Evolutionary conservation across 2,329 filamentous ascomycete species (phyloP), one percentile per base, ranked within the genome.

Genomic region (Alternaria angustiovoidea): DNA sequence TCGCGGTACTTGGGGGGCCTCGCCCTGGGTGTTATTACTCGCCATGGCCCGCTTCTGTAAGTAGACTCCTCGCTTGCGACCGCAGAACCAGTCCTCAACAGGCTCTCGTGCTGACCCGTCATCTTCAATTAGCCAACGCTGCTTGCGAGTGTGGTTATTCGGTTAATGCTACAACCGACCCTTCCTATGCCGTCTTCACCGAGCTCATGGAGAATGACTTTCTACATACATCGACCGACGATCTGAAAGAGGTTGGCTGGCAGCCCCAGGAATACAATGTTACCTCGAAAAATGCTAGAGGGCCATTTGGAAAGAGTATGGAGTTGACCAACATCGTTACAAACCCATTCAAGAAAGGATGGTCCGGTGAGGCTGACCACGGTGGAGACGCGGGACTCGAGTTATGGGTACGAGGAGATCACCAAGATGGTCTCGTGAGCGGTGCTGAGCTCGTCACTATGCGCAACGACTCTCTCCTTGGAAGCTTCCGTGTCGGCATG

Each of bases 111-210:
- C 65, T 68, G 61, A 65, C 60, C 30, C 53, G 34, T 51, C 53
- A 59, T 48, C 52, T 55, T 38, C 28, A 4, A 58, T 24, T 59
- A 79, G 78, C 72, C 42, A 67, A 69, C 42, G 83, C 84, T 5
- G 81, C 84, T 62, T 94, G 91, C 79, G 86, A 91, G 69, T 94
- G 91, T 73, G 91, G 91, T 52, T 94, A 92, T 75, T 84, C 84
- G 3, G 77, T 89, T 44, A 81, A 80, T 61, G 77, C 82, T 39
- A 82, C 80, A n/a, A 71, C 78, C 46, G 77, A 79, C 28, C 65
- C 73, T 4, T 59, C 69, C 7, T 70, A 77, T 47, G 78, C 82
- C 41, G 72, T 90, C 53, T 93, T 91, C 74, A 92, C 89, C 2
- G 88, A 93, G 61, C 73, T 88, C 11, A 77, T 92, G 52, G 91